Percentiles rank a stretch among this genome's conserved stretches.
These are phyloP conservation scores for Trichoderma sp. DNA, from an alignment of 2,329 filamentous ascomycete genomes.

Conservation along the genomic window DNA sequence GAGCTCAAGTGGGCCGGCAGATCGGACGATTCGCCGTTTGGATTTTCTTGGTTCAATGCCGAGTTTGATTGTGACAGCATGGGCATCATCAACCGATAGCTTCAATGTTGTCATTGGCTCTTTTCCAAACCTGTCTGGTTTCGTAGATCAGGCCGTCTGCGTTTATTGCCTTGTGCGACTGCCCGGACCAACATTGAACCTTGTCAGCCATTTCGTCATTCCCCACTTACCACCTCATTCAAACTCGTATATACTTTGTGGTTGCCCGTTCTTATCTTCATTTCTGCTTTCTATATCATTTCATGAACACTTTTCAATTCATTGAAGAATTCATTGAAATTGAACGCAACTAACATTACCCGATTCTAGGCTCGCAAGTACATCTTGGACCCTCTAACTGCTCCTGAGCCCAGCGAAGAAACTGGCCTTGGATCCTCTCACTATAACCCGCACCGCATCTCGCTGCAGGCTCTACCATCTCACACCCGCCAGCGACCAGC, in stretches of 20 bases:
- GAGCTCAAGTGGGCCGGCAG: not conserved
- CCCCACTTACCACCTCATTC: slow-evolving; percentile 2
- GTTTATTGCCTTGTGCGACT: not conserved
- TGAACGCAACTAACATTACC: not conserved
- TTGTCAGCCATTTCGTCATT: slow-evolving; percentile 10
- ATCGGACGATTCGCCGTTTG: not conserved
- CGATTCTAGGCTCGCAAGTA: slow-evolving; percentile 58
- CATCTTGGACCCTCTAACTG: slow-evolving; percentile 67
- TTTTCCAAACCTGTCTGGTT: not conserved
- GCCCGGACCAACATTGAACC: not conserved
- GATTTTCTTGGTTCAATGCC: not conserved
- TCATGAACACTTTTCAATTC: not conserved
- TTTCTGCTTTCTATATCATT: not conserved
- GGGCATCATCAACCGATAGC: not conserved
- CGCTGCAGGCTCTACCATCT: not conserved
- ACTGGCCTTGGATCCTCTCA: slow-evolving; percentile 62
- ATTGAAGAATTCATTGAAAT: not conserved
- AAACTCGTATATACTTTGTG: not conserved
- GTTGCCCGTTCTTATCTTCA: not conserved
- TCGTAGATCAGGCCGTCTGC: not conserved
- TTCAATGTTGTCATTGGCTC: not conserved
- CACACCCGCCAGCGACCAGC: not conserved
- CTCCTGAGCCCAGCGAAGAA: slow-evolving; percentile 64
- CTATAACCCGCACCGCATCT: slow-evolving; percentile 34
- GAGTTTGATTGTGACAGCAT: not conserved